Percentiles rank a stretch among this genome's conserved stretches.
phyloP scores from a whole-genome alignment of 306 rosid genomes.

The Hippophae gyantsensis region DNA sequence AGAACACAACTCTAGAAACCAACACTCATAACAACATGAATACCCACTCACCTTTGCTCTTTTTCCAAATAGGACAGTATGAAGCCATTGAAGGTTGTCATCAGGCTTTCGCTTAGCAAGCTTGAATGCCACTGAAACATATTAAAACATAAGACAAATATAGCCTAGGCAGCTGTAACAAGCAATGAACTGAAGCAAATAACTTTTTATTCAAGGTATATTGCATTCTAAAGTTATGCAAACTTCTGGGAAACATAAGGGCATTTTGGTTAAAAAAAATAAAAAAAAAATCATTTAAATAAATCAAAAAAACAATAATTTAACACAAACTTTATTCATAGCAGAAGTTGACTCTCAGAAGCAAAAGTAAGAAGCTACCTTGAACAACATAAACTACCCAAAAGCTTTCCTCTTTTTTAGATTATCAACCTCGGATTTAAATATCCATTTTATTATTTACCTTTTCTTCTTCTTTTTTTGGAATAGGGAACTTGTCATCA shows the following conservation, averaged over 20 bases:
- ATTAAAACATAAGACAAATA: constrained; percentile 29
- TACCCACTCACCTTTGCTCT: constrained; percentile 55
- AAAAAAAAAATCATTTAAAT: no score
- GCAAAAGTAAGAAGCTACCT: no score
- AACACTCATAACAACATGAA: constrained; percentile 5
- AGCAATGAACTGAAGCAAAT: constrained; percentile 14
- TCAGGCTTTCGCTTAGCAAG: constrained; percentile 87
- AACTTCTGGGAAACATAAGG: background rate
- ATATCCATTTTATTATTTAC: no score
- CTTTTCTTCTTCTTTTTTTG: no score
- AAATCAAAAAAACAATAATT: no score
- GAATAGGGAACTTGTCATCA: no score
- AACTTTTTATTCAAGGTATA: background rate
- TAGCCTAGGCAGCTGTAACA: constrained; percentile 15
- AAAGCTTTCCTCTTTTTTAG: no score
- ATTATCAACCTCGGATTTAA: no score
- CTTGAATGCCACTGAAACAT: constrained; percentile 87
- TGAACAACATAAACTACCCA: no score
- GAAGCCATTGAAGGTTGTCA: constrained; percentile 78
- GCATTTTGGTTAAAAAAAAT: background rate
- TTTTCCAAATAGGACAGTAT: constrained; percentile 71
- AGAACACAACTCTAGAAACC: constrained; percentile 1
- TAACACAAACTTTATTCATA: no score
- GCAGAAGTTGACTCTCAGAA: no score
- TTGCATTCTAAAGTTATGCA: constrained; percentile 4